Evolutionary conservation across 805 yeast species (phyloP).

Genomic region (Hanseniaspora pseudoguilliermondii): DNA sequence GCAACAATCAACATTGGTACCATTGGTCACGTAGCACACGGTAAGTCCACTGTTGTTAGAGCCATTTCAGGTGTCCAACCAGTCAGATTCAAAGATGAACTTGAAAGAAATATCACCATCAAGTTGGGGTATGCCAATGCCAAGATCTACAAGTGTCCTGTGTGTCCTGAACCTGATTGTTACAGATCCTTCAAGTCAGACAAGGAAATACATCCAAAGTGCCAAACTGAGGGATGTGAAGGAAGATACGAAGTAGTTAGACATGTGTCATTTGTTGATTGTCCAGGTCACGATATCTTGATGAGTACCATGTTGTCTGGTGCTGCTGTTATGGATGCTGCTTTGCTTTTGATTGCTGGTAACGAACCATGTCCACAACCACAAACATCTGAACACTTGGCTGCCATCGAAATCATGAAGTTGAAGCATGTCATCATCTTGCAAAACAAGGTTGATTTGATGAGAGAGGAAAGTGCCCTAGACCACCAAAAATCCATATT

Average conservation of each 20-base stretch:
- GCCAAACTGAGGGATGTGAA: constrained; percentile 75
- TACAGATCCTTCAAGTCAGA: constrained; percentile 89
- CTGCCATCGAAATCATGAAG: constrained; percentile 98
- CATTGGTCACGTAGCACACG: constrained; percentile 93
- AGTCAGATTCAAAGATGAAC: constrained; percentile 96
- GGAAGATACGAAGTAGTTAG: constrained; percentile 84
- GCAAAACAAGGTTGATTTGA: constrained; percentile 96
- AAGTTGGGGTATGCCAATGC: constrained; percentile 98
- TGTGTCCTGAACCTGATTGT: constrained; percentile 87
- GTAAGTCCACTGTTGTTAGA: constrained; percentile 84
- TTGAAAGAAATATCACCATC: constrained; percentile 97
- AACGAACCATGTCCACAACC: constrained; percentile 99
- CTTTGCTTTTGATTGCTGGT: constrained; percentile 88
- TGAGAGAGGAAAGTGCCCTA: constrained; percentile 92
- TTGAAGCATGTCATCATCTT: constrained; percentile 89
- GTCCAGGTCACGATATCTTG: constrained; percentile 99
- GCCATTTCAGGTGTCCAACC: constrained; percentile 98
- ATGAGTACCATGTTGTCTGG: constrained; percentile 99
- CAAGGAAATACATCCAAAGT: constrained; percentile 86
- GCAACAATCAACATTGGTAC: constrained; percentile 98
- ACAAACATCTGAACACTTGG: constrained; percentile 97
- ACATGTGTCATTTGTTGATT: constrained; percentile 97
- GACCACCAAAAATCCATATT: constrained; percentile 91
- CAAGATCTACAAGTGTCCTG: constrained; percentile 83
- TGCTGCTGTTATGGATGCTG: constrained; percentile 99